These are phyloP conservation scores for Stagonosporopsis tanaceti DNA, from an alignment of 2,329 filamentous ascomycete species.

Conservation along the genomic window DNA sequence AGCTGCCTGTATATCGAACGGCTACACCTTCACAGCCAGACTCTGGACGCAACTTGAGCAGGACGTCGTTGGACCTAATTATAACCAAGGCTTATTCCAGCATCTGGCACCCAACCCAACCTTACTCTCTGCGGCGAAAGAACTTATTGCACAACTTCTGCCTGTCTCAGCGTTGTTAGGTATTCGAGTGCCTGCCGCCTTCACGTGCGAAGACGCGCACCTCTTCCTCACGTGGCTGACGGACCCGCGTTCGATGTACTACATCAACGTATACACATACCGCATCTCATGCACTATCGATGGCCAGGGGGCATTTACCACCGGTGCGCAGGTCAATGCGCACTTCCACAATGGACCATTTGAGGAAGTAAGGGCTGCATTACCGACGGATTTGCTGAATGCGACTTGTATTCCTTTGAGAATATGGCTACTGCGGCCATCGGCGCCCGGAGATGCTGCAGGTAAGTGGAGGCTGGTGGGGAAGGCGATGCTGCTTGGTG, in stretches of 20 bases:
- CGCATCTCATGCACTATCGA: slow-evolving; percentile 11
- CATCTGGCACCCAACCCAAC: slow-evolving; percentile 14
- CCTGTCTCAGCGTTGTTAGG: neutral
- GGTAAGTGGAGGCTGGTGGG: slow-evolving; percentile 23
- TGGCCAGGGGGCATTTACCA: slow-evolving; percentile 9
- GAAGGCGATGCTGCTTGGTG: slow-evolving; percentile 26
- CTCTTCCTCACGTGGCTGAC: slow-evolving; percentile 29
- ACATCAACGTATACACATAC: slow-evolving; percentile 10
- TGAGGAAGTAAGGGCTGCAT: slow-evolving; percentile 17
- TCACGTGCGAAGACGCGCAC: slow-evolving; percentile 19
- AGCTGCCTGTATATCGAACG: slow-evolving; percentile 23
- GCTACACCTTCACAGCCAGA: slow-evolving; percentile 16
- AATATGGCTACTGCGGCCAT: slow-evolving; percentile 22
- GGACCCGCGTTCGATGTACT: slow-evolving; percentile 26
- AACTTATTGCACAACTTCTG: slow-evolving; percentile 13
- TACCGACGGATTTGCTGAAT: slow-evolving; percentile 21
- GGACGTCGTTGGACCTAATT: slow-evolving; percentile 23
- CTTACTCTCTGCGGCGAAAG: slow-evolving; percentile 11
- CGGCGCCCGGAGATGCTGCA: neutral
- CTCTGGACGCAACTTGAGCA: slow-evolving; percentile 24
- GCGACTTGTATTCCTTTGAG: slow-evolving; percentile 19
- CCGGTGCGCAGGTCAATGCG: slow-evolving; percentile 11
- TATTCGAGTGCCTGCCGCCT: neutral
- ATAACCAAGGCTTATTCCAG: slow-evolving; percentile 18
- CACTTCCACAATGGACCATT: slow-evolving; percentile 8